These are phyloP conservation scores for Hypoxylon sp. DNA, from an alignment of 2,329 filamentous ascomycete genomes.

Conservation along the genomic window DNA sequence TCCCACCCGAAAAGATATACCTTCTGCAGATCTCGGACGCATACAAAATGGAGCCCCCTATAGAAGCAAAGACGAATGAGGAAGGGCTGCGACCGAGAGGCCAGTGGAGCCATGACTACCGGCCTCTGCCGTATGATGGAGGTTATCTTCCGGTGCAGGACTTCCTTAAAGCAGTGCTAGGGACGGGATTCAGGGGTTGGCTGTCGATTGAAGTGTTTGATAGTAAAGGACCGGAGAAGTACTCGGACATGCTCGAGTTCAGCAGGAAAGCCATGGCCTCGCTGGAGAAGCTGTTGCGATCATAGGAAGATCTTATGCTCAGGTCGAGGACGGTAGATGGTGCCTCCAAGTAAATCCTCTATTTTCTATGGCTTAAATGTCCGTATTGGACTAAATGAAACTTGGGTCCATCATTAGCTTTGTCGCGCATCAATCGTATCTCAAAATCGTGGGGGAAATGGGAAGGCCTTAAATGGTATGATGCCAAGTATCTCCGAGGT, in stretches of 20 bases:
- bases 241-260: slow-evolving; percentile 61
- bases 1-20: slow-evolving; percentile 80
- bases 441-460: too few species aligned
- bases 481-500: too few species aligned
- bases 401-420: too few species aligned
- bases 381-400: too few species aligned
- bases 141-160: slow-evolving; percentile 79
- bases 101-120: slow-evolving; percentile 79
- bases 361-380: too few species aligned
- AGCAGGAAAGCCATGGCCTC: slow-evolving; percentile 66
- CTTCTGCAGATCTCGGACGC: slow-evolving; percentile 83
- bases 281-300: slow-evolving; percentile 58
- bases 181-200: slow-evolving; percentile 77
- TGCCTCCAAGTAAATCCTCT: neutral
- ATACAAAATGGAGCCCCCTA: slow-evolving; percentile 72
- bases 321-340: neutral
- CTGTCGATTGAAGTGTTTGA: slow-evolving; percentile 81
- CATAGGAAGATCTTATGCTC: slow-evolving; percentile 22
- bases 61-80: slow-evolving; percentile 65
- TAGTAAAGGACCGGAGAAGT: slow-evolving; percentile 66
- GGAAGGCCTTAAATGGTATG: too few species aligned
- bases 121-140: slow-evolving; percentile 78
- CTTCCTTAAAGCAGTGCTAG: slow-evolving; percentile 75
- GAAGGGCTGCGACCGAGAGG: slow-evolving; percentile 72
- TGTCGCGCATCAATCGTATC: too few species aligned